Conservation (phyloP, 2,329 filamentous ascomycete species). For the Macrophomina pseudophaseolina region DNA sequence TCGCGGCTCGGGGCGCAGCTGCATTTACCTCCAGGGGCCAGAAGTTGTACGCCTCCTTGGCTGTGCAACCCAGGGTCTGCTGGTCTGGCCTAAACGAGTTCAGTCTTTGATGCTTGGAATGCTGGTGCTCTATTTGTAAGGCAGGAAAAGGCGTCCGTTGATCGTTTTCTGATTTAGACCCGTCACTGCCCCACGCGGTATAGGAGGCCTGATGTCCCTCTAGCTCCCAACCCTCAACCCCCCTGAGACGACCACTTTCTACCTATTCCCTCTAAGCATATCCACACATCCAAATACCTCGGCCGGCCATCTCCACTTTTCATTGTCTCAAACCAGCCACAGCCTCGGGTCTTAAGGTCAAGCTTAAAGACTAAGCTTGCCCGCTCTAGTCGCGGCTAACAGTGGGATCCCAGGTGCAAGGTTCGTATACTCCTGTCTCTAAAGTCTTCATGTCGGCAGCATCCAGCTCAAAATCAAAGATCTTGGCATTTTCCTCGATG, state of each 20-base stretch:
- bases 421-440: constrained; percentile 60
- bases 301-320: background rate
- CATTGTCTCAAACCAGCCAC: background rate
- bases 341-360: background rate
- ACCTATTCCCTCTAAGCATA: background rate
- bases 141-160: background rate
- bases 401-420: constrained; percentile 65
- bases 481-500: constrained; percentile 64
- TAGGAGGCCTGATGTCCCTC: background rate
- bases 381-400: constrained; percentile 39
- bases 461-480: constrained; percentile 66
- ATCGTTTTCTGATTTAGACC: background rate
- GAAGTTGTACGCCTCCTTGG: background rate
- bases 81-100: background rate
- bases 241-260: background rate
- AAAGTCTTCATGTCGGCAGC: constrained; percentile 64
- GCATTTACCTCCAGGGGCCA: background rate
- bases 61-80: background rate
- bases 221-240: background rate
- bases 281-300: constrained; percentile 1
- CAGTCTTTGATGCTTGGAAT: background rate
- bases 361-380: background rate
- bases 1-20: background rate
- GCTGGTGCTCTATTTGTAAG: background rate
- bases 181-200: background rate